These are phyloP conservation scores for Sphagnum magellanicum DNA, from an alignment of 228 moss, liverwort and hornwort species.

Conservation along the genomic window DNA sequence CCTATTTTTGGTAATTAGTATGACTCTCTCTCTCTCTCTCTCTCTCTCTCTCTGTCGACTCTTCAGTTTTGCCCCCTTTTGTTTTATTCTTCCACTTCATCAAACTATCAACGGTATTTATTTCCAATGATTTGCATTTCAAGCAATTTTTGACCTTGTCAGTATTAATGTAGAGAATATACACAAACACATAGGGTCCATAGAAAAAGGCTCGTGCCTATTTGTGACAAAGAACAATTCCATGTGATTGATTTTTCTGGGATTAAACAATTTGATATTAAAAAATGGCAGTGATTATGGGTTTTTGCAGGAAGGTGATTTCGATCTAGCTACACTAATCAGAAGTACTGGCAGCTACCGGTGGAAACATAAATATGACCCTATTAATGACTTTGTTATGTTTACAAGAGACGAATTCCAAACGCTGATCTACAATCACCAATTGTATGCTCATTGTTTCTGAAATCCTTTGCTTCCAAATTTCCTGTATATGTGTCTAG, in stretches of 20 bases:
- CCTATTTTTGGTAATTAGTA: slow-evolving; percentile 52
- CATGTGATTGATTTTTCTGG: no score
- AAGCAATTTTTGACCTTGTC: not conserved
- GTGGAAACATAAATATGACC: slow-evolving; percentile 33
- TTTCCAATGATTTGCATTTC: not conserved
- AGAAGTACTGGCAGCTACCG: slow-evolving; percentile 50
- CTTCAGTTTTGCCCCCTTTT: no score
- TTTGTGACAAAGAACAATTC: no score
- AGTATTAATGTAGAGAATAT: not conserved
- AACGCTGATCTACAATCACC: no score
- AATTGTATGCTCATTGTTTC: no score
- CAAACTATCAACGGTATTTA: not conserved
- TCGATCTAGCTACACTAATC: slow-evolving; percentile 62
- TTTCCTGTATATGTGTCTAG: no score
- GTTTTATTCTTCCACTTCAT: not conserved
- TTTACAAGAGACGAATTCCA: slow-evolving; percentile 30
- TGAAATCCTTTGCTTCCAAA: no score
- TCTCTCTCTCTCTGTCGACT: not conserved
- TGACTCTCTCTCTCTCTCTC: slow-evolving; percentile 2
- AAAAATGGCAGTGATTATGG: not conserved
- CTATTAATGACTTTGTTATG: slow-evolving; percentile 45
- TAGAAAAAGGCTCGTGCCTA: no score
- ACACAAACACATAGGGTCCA: no score
- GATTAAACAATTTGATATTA: no score
- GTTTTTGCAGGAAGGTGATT: slow-evolving; percentile 62